Evolutionary conservation across 768 basidiomycete genomes (phyloP).

Genomic region (Tylopilus felleus): DNA sequence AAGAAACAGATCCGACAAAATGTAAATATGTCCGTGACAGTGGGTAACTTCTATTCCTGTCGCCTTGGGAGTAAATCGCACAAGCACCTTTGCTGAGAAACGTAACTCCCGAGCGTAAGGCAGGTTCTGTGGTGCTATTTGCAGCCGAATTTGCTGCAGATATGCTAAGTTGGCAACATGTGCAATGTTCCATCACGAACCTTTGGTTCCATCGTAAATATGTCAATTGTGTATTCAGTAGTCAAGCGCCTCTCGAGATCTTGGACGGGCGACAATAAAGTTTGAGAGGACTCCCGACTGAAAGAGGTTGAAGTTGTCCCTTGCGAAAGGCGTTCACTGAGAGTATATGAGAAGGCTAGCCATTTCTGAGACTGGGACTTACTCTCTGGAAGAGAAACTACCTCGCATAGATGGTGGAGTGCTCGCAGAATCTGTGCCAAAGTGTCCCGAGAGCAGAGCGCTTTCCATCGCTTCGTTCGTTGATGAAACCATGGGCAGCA

Average conservation of each 20-base stretch:
- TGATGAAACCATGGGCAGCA: neutral
- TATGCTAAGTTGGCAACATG: constrained; percentile 2
- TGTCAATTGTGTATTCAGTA: constrained; percentile 78
- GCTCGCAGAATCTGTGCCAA: constrained; percentile 35
- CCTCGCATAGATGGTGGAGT: constrained; percentile 50
- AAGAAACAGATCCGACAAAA: constrained; percentile 91
- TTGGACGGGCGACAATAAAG: constrained; percentile 54
- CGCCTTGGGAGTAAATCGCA: constrained; percentile 74
- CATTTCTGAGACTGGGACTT: constrained; percentile 23
- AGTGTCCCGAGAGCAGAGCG: constrained; percentile 22
- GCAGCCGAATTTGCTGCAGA: constrained; percentile 77
- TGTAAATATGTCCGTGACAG: constrained; percentile 73
- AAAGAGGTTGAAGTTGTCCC: constrained; percentile 56
- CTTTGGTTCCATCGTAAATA: constrained; percentile 95
- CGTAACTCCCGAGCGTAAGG: constrained; percentile 78
- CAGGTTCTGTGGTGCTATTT: constrained; percentile 79
- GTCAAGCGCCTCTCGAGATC: constrained; percentile 81
- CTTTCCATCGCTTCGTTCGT: constrained; percentile 1
- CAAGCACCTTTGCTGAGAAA: constrained; percentile 62
- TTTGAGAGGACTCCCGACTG: constrained; percentile 49
- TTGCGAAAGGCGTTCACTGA: constrained; percentile 57
- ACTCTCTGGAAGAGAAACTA: constrained; percentile 57
- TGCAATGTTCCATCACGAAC: constrained; percentile 37
- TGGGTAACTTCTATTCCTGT: constrained; percentile 77
- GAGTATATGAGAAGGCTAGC: constrained; percentile 5